Evolutionary conservation across 768 basidiomycete genomes (phyloP), one percentile per base, ranked within the genome.

Genomic region (Boletus subcaerulescens): DNA sequence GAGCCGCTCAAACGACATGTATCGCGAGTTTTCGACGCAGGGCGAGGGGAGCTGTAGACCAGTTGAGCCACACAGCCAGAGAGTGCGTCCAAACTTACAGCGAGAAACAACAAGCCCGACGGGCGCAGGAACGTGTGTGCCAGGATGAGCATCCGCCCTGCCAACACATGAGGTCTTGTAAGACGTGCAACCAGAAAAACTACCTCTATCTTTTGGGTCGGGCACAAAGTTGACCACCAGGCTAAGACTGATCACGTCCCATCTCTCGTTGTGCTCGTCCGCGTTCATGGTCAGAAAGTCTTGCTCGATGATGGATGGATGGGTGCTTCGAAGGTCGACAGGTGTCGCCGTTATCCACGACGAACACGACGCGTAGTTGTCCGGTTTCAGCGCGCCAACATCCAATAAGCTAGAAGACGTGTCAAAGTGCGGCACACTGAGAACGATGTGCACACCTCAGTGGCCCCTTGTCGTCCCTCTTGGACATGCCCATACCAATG

Each of bases 141-240:
- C 42, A 87, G 66, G 9, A 71, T 66, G 33, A 93, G 75, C 89
- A 93, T 93, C 5, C 77, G 77, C 4, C 91, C 91, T 91, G 61
- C 20, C 29, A 33, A 36, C 46, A 15, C 22, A 32, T 58, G 54
- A 58, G 53, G n/a, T 18, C 22, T 52, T 18, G 36, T 20, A 22
- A 24, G 10, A 33, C 39, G 14, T 15, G 22, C 18, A 0, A 26
- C 4, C 47, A 50, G 13, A 2, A 4, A 4, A 43, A 24, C 58
- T 55, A 91, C 93, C 93, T 83, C 94, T 76, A 50, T 91, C 85
- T 45, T 73, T 73, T 0, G 89, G 76, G 26, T 84, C 79, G 22
- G 90, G 86, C 2, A 93, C 89, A 64, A 95, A 97, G 65, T 97
- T 97, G 4, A 97, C 71, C 5, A 97, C 94, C 35, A 97, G 73